Percentiles rank a stretch among this genome's conserved stretches.
Evolutionary conservation across 768 basidiomycete genomes (phyloP).

Genomic region (Suillus bovinus): DNA sequence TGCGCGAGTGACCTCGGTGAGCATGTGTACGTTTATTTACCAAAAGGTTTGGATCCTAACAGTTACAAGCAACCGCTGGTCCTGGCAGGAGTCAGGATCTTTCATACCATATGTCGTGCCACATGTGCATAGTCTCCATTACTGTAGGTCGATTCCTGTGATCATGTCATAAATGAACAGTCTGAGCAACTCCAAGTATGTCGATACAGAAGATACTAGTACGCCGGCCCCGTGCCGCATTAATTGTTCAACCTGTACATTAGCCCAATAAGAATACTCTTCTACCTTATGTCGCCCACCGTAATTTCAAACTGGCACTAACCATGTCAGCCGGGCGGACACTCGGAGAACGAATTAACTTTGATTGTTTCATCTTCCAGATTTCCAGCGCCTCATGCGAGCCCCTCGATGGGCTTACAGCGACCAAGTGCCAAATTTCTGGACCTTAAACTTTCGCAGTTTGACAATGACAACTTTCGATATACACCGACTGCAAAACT

Average conservation of each 20-base stretch:
- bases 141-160: not conserved
- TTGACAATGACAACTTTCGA: no score
- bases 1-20: no score
- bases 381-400: not conserved
- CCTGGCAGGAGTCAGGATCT: no score
- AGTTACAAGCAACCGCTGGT: not conserved
- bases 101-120: not conserved
- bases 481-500: no score
- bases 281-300: not conserved
- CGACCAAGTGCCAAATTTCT: no score
- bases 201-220: not conserved
- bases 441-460: no score
- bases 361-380: not conserved
- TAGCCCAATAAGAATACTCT: not conserved
- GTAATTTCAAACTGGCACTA: not conserved
- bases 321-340: not conserved
- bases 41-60: slow-evolving; percentile 4
- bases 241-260: not conserved
- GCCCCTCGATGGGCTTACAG: not conserved
- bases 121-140: not conserved
- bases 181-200: not conserved
- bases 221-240: no score
- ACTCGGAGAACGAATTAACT: not conserved
- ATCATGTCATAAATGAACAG: not conserved
- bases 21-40: not conserved